A percentile compares a stretch with the other conserved stretches of the same genome.
phyloP scores from a whole-genome alignment of 352 stramenopile genomes.

The Phytophthora vignae region DNA sequence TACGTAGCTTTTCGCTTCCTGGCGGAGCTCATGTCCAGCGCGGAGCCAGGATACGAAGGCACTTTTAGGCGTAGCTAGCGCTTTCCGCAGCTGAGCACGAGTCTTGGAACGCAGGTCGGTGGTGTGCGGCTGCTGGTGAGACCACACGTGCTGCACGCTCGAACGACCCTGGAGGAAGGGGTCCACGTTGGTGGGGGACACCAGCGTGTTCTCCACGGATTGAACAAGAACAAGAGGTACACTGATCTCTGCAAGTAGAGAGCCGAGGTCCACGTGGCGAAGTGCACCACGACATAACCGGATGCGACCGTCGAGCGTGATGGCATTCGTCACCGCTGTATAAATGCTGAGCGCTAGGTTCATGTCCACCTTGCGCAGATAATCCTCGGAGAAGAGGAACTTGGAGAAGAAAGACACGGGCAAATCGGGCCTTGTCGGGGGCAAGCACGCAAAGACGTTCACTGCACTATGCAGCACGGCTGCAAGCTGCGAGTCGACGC shows the following conservation, averaged over 20 bases:
- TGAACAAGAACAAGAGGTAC: slow-evolving; percentile 89
- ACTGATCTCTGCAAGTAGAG: slow-evolving; percentile 59
- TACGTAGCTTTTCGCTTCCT: slow-evolving; percentile 89
- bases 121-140: slow-evolving; percentile 68
- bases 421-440: slow-evolving; percentile 81
- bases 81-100: slow-evolving; percentile 59
- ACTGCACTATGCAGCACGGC: slow-evolving; percentile 82
- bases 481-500: slow-evolving; percentile 78
- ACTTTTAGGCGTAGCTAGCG: slow-evolving; percentile 53
- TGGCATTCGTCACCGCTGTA: slow-evolving; percentile 92
- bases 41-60: slow-evolving; percentile 92
- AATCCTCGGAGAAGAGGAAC: slow-evolving; percentile 94
- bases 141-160: slow-evolving; percentile 78
- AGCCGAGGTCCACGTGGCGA: slow-evolving; percentile 73
- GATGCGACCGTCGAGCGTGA: slow-evolving; percentile 90
- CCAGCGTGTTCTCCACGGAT: slow-evolving; percentile 89
- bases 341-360: slow-evolving; percentile 94
- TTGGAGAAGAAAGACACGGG: slow-evolving; percentile 90
- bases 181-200: slow-evolving; percentile 91
- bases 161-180: slow-evolving; percentile 87
- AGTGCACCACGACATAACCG: slow-evolving; percentile 83
- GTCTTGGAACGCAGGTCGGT: slow-evolving; percentile 61
- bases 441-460: slow-evolving; percentile 87
- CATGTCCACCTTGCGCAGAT: slow-evolving; percentile 83
- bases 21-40: slow-evolving; percentile 87